Percentiles rank a stretch among this genome's conserved stretches.
These are phyloP conservation scores for Casuarina cunninghamiana DNA, from an alignment of 306 rosid species.

Conservation along the genomic window DNA sequence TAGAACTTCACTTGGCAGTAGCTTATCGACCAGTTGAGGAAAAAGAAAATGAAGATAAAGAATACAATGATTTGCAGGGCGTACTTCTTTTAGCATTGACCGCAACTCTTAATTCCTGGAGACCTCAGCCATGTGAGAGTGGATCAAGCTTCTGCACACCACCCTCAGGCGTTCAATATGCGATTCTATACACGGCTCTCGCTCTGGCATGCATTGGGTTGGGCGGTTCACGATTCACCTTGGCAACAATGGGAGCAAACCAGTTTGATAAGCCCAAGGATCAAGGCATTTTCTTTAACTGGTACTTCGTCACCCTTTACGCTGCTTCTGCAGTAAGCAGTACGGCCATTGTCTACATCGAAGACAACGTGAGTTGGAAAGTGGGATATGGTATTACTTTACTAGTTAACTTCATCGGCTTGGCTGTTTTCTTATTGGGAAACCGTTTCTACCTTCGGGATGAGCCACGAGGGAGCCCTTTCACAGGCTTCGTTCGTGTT, in stretches of 20 bases:
- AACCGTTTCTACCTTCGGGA: conserved; percentile 1
- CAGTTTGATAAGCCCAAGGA: conserved; percentile 19
- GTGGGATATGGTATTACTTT: conserved; percentile 6
- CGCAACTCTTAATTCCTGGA: conserved; percentile 15
- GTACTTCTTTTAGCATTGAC: conserved; percentile 13
- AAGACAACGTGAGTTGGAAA: conserved; percentile 22
- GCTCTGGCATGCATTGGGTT: conserved; percentile 15
- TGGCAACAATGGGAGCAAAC: conserved; percentile 27
- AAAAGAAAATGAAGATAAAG: too few relatives aligned
- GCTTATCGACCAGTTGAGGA: too few relatives aligned
- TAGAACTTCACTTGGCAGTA: too few relatives aligned
- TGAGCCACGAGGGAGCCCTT: conserved; percentile 29
- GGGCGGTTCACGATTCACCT: conserved; percentile 24
- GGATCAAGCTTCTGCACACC: conserved; percentile 10
- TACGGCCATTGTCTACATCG: conserved; percentile 21
- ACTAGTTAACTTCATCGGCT: not conserved
- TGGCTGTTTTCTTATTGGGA: conserved; percentile 19
- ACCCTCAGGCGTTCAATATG: conserved; percentile 11
- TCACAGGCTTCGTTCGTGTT: not conserved
- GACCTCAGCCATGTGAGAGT: conserved; percentile 19
- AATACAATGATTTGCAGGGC: conserved; percentile 7
- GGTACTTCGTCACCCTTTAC: conserved; percentile 17
- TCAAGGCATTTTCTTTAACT: conserved; percentile 30
- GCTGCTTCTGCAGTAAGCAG: not conserved
- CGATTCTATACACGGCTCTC: conserved; percentile 1